A percentile compares a stretch with the other conserved stretches of the same genome.
Conservation (phyloP, 805 yeast genomes). For the Candida argentea region DNA sequence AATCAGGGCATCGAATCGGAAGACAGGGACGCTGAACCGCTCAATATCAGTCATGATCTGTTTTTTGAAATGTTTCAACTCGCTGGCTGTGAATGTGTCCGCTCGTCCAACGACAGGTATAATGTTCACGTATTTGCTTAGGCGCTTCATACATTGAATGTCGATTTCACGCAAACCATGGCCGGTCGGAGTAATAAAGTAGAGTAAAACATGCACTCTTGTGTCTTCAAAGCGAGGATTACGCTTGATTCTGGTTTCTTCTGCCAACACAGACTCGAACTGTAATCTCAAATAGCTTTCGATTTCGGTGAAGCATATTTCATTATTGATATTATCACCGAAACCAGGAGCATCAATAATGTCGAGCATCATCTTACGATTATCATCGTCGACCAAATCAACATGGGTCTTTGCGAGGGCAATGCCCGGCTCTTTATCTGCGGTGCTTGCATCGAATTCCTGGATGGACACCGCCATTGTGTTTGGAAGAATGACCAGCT, state of each 20-base stretch:
- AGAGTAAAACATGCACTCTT: conserved; percentile 67
- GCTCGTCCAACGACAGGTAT: conserved; percentile 78
- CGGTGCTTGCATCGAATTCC: conserved; percentile 51
- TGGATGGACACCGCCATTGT: conserved; percentile 46
- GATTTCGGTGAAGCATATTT: conserved; percentile 56
- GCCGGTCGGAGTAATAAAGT: conserved; percentile 71
- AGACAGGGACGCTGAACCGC: conserved; percentile 61
- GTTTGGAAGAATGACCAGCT: conserved; percentile 43
- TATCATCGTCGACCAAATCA: conserved; percentile 52
- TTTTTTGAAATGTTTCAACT: conserved; percentile 50
- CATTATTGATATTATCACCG: conserved; percentile 67
- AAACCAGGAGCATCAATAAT: conserved; percentile 68
- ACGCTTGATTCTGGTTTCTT: conserved; percentile 79
- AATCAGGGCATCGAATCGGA: conserved; percentile 50
- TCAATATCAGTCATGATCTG: conserved; percentile 55
- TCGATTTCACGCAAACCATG: conserved; percentile 76
- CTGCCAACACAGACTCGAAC: conserved; percentile 69
- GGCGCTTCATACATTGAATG: conserved; percentile 54
- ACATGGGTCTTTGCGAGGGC: conserved; percentile 59
- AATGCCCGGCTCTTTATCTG: conserved; percentile 63
- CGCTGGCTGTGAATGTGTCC: conserved; percentile 64
- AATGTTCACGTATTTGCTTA: conserved; percentile 68
- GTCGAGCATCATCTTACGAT: conserved; percentile 44
- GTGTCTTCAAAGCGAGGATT: conserved; percentile 76
- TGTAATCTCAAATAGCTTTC: conserved; percentile 63